Conservation (phyloP, 108 stramenopile species). For the Nannochloropsis gaditana region DNA sequence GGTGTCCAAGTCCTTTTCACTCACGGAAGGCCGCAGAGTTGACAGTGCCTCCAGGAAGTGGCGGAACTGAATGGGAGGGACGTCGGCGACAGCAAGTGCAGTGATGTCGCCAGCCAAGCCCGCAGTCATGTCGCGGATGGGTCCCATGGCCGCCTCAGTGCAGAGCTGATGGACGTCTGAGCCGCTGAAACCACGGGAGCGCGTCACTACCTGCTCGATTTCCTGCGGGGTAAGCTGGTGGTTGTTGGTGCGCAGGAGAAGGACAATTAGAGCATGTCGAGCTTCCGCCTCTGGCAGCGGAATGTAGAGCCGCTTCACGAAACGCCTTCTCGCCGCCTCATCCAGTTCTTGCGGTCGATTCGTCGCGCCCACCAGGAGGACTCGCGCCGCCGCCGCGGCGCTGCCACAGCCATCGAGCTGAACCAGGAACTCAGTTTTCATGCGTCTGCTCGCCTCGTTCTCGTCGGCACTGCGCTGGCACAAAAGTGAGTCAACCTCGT, state of each 20-base stretch:
- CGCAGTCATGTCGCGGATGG: conserved; percentile 69
- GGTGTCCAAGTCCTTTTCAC: conserved; percentile 56
- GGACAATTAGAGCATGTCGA: conserved; percentile 65
- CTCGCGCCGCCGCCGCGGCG: conserved; percentile 63
- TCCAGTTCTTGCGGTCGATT: conserved; percentile 97
- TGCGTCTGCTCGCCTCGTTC: conserved; percentile 76
- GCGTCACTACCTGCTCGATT: conserved; percentile 61
- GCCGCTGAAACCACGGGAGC: conserved; percentile 80
- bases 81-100: conserved; percentile 63
- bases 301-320: conserved; percentile 79
- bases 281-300: conserved; percentile 78
- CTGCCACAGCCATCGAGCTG: conserved; percentile 71
- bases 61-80: conserved; percentile 77
- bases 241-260: conserved; percentile 71
- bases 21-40: conserved; percentile 75
- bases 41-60: conserved; percentile 74
- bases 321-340: conserved; percentile 95
- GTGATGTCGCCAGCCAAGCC: conserved; percentile 23
- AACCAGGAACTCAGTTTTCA: conserved; percentile 93
- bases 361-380: conserved; percentile 93
- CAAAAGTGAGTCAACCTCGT: conserved; percentile 84
- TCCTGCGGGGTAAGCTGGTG: conserved; percentile 65
- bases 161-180: conserved; percentile 84
- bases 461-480: conserved; percentile 63
- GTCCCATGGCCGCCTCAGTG: conserved; percentile 90